Conservation (phyloP, 2,329 filamentous ascomycete species). For the Neoscytalidium dimidiatum region DNA sequence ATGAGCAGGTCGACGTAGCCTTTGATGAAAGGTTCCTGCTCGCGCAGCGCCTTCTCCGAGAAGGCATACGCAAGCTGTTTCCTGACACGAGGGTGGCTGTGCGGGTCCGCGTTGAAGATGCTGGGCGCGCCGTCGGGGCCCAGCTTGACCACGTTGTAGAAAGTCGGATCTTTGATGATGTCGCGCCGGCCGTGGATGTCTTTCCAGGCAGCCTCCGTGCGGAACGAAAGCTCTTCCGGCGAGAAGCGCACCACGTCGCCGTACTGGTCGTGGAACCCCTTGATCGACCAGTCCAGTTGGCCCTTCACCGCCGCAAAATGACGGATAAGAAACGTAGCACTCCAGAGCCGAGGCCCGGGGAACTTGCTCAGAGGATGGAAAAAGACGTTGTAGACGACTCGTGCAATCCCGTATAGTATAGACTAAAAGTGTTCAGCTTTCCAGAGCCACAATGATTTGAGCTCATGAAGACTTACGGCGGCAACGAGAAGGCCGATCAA, state of each 20-base stretch:
- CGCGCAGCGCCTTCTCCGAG: conserved; percentile 39
- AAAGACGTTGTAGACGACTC: conserved; percentile 13
- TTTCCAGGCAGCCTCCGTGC: conserved; percentile 6
- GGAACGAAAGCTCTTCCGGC: conserved; percentile 5
- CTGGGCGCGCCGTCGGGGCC: background rate
- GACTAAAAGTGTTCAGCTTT: too few relatives aligned
- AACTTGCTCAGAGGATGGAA: conserved; percentile 16
- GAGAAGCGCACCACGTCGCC: conserved; percentile 13
- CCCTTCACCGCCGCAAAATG: background rate
- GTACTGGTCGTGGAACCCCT: background rate
- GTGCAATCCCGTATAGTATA: too few relatives aligned
- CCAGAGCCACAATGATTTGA: too few relatives aligned
- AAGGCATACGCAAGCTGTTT: conserved; percentile 43
- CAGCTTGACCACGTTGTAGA: background rate
- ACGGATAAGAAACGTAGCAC: background rate
- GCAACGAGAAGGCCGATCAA: too few relatives aligned
- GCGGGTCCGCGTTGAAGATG: conserved; percentile 13
- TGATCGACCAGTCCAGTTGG: background rate
- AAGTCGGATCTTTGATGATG: too few relatives aligned
- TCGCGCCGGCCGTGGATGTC: conserved; percentile 21
- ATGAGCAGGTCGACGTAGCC: conserved; percentile 45
- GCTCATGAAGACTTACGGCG: too few relatives aligned
- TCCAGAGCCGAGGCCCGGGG: conserved; percentile 9
- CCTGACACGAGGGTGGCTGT: conserved; percentile 38
- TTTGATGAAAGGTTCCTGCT: conserved; percentile 42